Conservation (phyloP, 1,139 yeast species). For the Candida sanyaensis region DNA sequence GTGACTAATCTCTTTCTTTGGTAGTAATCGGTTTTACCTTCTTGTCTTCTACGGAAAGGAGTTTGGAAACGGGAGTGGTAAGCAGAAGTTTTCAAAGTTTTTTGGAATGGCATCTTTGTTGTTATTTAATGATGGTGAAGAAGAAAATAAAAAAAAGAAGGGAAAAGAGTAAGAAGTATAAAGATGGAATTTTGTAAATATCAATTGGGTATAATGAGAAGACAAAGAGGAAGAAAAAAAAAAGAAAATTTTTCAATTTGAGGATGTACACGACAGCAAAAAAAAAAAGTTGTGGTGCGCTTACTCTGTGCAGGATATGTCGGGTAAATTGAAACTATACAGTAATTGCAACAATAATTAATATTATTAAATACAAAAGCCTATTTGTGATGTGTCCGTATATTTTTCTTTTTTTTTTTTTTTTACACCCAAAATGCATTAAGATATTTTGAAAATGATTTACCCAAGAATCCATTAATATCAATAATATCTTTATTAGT, state of each 20-base stretch:
- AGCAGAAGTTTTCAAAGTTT: conserved; percentile 77
- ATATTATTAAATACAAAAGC: too few relatives aligned
- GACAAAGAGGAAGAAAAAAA: too few relatives aligned
- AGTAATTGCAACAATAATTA: background rate
- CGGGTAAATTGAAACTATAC: background rate
- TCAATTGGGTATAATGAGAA: too few relatives aligned
- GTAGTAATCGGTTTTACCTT: conserved; percentile 99
- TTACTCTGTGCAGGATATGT: conserved; percentile 1
- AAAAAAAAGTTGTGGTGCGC: background rate
- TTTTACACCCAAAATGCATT: conserved; percentile 14
- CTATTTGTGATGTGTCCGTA: too few relatives aligned
- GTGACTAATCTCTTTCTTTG: conserved; percentile 99
- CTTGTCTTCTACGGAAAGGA: conserved; percentile 99
- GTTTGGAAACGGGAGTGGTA: conserved; percentile 99
- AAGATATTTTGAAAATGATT: conserved; percentile 28
- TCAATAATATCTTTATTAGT: conserved; percentile 16
- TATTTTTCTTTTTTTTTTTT: background rate
- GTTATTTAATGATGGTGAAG: background rate
- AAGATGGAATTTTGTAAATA: too few relatives aligned
- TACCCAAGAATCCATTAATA: conserved; percentile 30
- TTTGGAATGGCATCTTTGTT: conserved; percentile 73
- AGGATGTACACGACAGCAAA: background rate
- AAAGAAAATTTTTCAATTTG: conserved; percentile 1
- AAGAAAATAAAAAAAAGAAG: background rate
- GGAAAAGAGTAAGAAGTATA: background rate